Evolutionary conservation across 495 filamentous ascomycete species (phyloP).

Genomic region (Penicillium longicatenatum): DNA sequence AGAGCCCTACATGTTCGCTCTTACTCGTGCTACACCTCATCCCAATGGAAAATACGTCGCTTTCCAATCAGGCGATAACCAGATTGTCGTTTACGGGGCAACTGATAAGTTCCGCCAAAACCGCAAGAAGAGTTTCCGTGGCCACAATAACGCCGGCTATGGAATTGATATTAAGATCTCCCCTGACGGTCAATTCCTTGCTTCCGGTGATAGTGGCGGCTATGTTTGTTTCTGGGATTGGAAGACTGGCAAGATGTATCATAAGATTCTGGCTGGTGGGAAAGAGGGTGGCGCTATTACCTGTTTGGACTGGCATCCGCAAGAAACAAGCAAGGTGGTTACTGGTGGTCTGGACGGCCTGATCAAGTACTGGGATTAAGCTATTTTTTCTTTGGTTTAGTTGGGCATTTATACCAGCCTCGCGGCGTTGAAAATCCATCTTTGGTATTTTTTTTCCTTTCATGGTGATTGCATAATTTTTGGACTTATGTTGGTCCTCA

Average conservation of each 20-base stretch:
- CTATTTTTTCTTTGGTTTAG: background rate
- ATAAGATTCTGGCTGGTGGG: slow-evolving; percentile 81
- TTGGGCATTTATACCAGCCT: slow-evolving; percentile 15
- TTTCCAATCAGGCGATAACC: slow-evolving; percentile 91
- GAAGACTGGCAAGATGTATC: slow-evolving; percentile 98
- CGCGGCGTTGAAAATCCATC: slow-evolving; percentile 11
- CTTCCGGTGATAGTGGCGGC: slow-evolving; percentile 79
- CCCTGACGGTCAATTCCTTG: slow-evolving; percentile 88
- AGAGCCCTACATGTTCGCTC: slow-evolving; percentile 94
- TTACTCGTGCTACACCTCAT: slow-evolving; percentile 79
- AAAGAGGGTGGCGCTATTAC: slow-evolving; percentile 69
- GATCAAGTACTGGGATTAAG: slow-evolving; percentile 94
- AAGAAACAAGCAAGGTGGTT: slow-evolving; percentile 91
- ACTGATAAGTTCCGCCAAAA: slow-evolving; percentile 96
- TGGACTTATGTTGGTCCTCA: background rate
- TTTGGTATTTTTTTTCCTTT: background rate
- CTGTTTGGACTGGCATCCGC: slow-evolving; percentile 87
- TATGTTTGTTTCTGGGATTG: slow-evolving; percentile 97
- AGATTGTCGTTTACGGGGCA: slow-evolving; percentile 92
- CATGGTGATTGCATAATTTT: background rate
- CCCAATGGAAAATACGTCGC: slow-evolving; percentile 90
- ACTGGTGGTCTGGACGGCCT: slow-evolving; percentile 86
- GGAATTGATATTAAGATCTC: slow-evolving; percentile 85
- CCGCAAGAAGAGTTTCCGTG: slow-evolving; percentile 92
- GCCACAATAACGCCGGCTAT: slow-evolving; percentile 94